phyloP scores from a whole-genome alignment of 2,329 filamentous ascomycete species.

The Rutstroemia sp. region DNA sequence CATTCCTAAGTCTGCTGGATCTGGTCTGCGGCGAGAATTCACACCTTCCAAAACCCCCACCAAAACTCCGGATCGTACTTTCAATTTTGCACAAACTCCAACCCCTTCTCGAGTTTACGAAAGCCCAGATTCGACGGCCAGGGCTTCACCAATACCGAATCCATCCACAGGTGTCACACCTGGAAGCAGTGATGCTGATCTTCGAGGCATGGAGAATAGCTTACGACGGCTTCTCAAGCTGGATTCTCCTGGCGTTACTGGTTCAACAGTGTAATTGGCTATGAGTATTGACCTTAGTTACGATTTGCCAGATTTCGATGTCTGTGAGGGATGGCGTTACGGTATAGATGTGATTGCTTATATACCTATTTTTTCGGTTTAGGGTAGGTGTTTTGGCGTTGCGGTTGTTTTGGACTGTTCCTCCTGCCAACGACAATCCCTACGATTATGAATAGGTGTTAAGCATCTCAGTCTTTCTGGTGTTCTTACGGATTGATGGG shows the following conservation, averaged over 20 bases:
- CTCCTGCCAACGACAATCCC: conserved; percentile 4
- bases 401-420: background rate
- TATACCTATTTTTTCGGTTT: background rate
- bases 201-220: conserved; percentile 29
- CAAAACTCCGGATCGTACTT: conserved; percentile 19
- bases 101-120: conserved; percentile 19
- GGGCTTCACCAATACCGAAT: conserved; percentile 13
- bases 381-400: conserved; percentile 2
- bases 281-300: background rate
- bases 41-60: conserved; percentile 25
- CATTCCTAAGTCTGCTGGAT: conserved; percentile 18
- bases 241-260: conserved; percentile 16
- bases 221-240: conserved; percentile 29
- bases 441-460: conserved; percentile 5
- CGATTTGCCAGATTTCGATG: background rate
- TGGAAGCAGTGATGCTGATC: conserved; percentile 18
- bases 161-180: conserved; percentile 16
- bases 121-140: conserved; percentile 7
- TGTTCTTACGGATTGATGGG: conserved; percentile 8
- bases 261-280: conserved; percentile 3
- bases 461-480: conserved; percentile 2
- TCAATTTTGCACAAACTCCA: conserved; percentile 15
- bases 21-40: conserved; percentile 29
- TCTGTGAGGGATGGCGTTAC: conserved; percentile 1
- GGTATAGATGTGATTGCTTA: conserved; percentile 2